Base-by-base conservation (phyloP, 805 yeast species). In the Schwanniomyces yamadae region DNA sequence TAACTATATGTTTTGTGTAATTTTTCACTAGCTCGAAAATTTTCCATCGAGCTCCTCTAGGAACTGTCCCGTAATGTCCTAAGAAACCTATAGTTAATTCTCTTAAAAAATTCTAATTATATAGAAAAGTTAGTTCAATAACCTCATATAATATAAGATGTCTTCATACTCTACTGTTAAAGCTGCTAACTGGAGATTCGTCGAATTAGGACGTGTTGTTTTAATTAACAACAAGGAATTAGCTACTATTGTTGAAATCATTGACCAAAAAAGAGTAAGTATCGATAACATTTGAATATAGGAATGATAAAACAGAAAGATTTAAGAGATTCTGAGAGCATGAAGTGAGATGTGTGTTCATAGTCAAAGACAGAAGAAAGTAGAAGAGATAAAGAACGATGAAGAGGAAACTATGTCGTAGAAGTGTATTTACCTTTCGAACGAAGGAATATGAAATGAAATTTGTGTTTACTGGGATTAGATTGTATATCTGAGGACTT, bases 141-240 rank as follows among this genome's bases (percentile, higher is more conserved):
- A 30, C 42, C 30, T 23, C 33, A 36, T 26, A 33, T 28, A 20
- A 35, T 31, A 30, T 21, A 45, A 46, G 39, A 61, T 61, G 65
- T 61, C 67, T 45, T 39, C 58, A 39, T 48, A 55, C 51, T 49
- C 88, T 68, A 73, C 84, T 69, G 93, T 93, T 73, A 84, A 87
- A 79, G 86, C 95, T 71, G 78, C 95, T 72, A 86, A 86, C 91
- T 93, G 98, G 98, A 88, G 96, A 86, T 82, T 80, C 68, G 99
- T 93, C 72, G 96, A 91, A 82, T 86, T 90, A 69, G 99, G 99
- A 73, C 96, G 99, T 80, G 86, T 93, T 69, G 96, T 90, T 71
- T 84, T 91, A 67, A 69, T 91, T 69, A 54, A 66, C 69, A 79
- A 80, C 83, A 78, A 83, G 73, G 86, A 88, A 75, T 82, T 93